A percentile compares a stretch with the other conserved stretches of the same genome.
Conservation (phyloP, 2,329 filamentous ascomycete species). For the Aspergillus brunneoviolaceus region DNA sequence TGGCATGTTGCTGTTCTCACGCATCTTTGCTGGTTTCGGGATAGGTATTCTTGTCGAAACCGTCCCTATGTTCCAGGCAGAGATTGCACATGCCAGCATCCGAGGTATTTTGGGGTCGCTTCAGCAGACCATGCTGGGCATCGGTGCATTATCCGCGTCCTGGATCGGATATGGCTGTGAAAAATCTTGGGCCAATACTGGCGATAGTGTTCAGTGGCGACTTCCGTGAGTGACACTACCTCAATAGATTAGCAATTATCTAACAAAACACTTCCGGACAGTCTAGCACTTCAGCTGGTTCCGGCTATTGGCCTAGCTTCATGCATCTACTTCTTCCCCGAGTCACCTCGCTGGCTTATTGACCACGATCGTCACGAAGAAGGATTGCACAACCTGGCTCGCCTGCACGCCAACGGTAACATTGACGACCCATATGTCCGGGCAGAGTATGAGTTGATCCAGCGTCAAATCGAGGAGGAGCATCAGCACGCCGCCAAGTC, state of each 20-base stretch:
- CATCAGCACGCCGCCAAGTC: constrained; percentile 9
- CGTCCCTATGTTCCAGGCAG: constrained; percentile 8
- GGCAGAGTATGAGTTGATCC: constrained; percentile 8
- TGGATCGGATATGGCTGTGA: constrained; percentile 13
- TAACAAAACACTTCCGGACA: not conserved
- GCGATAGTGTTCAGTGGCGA: constrained; percentile 8
- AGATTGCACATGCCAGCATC: constrained; percentile 9
- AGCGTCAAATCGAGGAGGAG: constrained; percentile 10
- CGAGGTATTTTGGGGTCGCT: constrained; percentile 5
- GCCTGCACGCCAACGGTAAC: constrained; percentile 6
- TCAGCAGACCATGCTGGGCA: constrained; percentile 3
- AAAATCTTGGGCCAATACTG: constrained; percentile 3
- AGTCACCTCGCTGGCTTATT: constrained; percentile 10
- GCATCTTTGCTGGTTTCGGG: constrained; percentile 6
- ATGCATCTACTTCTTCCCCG: constrained; percentile 11
- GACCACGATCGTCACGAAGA: constrained; percentile 12
- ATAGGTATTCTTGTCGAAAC: constrained; percentile 6
- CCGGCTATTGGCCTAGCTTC: constrained; percentile 9
- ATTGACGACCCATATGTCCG: constrained; percentile 6
- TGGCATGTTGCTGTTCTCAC: constrained; percentile 10
- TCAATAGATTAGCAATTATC: not conserved
- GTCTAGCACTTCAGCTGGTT: constrained; percentile 6
- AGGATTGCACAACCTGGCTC: constrained; percentile 2
- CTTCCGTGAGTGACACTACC: not conserved
- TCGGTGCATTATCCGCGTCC: constrained; percentile 2